phyloP scores from a whole-genome alignment of 1,284 basidiomycete species.

The Malassezia japonica region DNA sequence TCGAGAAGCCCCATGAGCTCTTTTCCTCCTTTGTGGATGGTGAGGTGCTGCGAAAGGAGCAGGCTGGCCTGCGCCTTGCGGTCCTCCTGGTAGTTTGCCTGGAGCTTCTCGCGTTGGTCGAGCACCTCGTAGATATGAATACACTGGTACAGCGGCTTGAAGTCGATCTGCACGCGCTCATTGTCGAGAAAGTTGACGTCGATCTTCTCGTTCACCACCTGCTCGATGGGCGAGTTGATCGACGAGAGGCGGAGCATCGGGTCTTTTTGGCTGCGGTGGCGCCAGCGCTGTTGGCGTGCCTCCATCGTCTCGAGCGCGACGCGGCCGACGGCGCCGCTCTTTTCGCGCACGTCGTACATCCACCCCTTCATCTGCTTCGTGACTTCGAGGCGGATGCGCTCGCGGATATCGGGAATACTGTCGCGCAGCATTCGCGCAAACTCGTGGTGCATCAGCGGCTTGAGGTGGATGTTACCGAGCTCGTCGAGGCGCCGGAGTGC shows the following conservation, averaged over 20 bases:
- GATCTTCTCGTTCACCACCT: slow-evolving; percentile 82
- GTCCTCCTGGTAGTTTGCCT: slow-evolving; percentile 86
- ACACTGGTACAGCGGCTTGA: slow-evolving; percentile 88
- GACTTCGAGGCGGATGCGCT: slow-evolving; percentile 82
- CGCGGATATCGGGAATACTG: slow-evolving; percentile 76
- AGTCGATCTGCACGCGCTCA: slow-evolving; percentile 77
- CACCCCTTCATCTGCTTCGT: slow-evolving; percentile 93
- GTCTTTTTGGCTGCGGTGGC: slow-evolving; percentile 46
- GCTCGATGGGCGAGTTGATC: slow-evolving; percentile 87
- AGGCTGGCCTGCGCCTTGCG: slow-evolving; percentile 83
- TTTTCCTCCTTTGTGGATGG: slow-evolving; percentile 45
- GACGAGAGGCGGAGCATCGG: slow-evolving; percentile 58
- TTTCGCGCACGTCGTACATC: slow-evolving; percentile 87
- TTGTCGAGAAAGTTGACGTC: slow-evolving; percentile 90
- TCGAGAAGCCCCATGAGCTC: slow-evolving; percentile 51
- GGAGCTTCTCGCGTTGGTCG: slow-evolving; percentile 77
- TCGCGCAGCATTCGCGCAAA: slow-evolving; percentile 85
- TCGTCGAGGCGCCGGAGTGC: slow-evolving; percentile 56
- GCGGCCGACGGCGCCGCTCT: slow-evolving; percentile 73
- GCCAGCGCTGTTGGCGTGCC: slow-evolving; percentile 72
- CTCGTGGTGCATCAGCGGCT: slow-evolving; percentile 72
- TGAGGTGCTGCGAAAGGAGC: slow-evolving; percentile 63
- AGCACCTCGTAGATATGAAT: slow-evolving; percentile 93
- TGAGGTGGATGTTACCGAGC: slow-evolving; percentile 78
- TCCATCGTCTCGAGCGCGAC: slow-evolving; percentile 88